Evolutionary conservation across 2,329 filamentous ascomycete genomes (phyloP).

Genomic region (Apiospora malaysiana): DNA sequence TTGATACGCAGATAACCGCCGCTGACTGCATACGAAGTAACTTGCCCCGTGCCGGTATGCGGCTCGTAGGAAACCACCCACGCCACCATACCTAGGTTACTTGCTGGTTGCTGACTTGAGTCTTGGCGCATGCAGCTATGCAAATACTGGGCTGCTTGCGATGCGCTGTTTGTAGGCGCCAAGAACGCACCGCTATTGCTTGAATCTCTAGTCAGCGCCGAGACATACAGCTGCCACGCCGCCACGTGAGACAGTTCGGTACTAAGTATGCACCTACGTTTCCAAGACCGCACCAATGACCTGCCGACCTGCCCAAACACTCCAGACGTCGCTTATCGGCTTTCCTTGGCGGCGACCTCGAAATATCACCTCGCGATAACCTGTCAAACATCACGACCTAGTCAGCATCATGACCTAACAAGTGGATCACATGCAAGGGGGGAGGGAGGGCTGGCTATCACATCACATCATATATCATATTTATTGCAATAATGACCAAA

Average conservation of each 20-base stretch:
- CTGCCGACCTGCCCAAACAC: neutral
- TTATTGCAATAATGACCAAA: neutral
- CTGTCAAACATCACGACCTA: neutral
- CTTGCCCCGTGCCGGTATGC: no score
- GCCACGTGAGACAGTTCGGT: neutral
- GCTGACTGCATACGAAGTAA: neutral
- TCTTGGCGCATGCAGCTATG: neutral
- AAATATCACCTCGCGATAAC: neutral
- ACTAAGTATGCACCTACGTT: neutral
- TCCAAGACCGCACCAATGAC: neutral
- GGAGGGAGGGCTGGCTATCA: neutral
- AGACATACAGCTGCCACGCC: slow-evolving; percentile 2
- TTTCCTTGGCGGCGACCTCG: neutral
- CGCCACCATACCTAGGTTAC: neutral
- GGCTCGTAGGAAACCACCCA: neutral
- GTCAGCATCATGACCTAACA: no score
- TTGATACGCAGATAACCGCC: no score
- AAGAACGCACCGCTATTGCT: neutral
- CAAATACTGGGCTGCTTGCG: neutral
- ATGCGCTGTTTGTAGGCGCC: neutral
- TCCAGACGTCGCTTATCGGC: neutral
- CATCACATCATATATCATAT: no score
- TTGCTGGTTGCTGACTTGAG: neutral
- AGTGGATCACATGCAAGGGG: neutral
- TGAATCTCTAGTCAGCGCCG: neutral